phyloP scores from a whole-genome alignment of 1,139 yeast genomes.

The Candida gigantensis region DNA sequence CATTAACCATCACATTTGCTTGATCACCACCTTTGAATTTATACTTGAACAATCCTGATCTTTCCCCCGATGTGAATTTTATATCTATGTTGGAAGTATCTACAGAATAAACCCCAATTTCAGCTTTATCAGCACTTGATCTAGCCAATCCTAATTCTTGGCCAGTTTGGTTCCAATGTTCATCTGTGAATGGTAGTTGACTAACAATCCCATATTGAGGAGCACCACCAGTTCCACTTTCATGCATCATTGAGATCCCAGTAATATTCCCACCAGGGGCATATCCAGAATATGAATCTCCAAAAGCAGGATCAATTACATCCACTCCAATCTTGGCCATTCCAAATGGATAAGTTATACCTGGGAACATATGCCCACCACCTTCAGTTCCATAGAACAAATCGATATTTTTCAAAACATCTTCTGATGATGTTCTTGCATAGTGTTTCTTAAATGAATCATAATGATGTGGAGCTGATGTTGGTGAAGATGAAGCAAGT shows the following conservation, averaged over 20 bases:
- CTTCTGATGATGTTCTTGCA: too few relatives aligned
- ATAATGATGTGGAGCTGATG: too few relatives aligned
- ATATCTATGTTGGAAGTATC: slow-evolving; percentile 22
- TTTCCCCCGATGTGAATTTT: slow-evolving; percentile 28
- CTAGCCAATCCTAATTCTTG: slow-evolving; percentile 17
- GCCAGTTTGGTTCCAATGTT: slow-evolving; percentile 18
- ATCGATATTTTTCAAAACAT: slow-evolving; percentile 24
- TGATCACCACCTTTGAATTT: slow-evolving; percentile 18
- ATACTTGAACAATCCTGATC: slow-evolving; percentile 29
- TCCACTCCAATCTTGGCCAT: slow-evolving; percentile 43
- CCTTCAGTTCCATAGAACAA: slow-evolving; percentile 35
- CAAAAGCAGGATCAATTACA: slow-evolving; percentile 20
- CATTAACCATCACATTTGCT: slow-evolving; percentile 25
- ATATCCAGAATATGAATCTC: slow-evolving; percentile 37
- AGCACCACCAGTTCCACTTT: slow-evolving; percentile 43
- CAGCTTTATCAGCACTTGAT: slow-evolving; percentile 20
- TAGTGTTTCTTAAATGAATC: too few relatives aligned
- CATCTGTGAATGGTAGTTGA: slow-evolving; percentile 28
- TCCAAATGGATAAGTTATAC: slow-evolving; percentile 39
- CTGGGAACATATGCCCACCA: slow-evolving; percentile 42
- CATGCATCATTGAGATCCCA: slow-evolving; percentile 43
- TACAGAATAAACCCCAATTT: slow-evolving; percentile 28
- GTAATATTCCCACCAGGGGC: slow-evolving; percentile 29
- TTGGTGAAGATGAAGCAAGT: too few relatives aligned
- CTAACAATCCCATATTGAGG: slow-evolving; percentile 36